These are phyloP conservation scores for Catenaria anguillulae DNA, from an alignment of 371 early-diverging fungal genomes.

Conservation along the genomic window DNA sequence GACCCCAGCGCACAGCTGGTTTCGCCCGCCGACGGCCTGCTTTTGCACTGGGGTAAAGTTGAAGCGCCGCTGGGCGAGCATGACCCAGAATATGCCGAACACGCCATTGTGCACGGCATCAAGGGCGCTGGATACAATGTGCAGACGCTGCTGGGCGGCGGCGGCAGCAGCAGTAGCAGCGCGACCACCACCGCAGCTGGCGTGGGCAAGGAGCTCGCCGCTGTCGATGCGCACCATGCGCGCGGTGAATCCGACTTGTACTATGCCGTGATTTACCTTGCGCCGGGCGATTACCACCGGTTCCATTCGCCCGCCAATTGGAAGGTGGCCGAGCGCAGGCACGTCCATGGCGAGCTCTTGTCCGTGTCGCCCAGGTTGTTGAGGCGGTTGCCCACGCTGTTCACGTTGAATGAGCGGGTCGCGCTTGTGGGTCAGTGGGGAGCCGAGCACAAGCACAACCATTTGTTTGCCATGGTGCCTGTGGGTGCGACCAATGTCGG, in stretches of 20 bases:
- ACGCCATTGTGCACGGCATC: constrained; percentile 61
- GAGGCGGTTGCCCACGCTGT: constrained; percentile 61
- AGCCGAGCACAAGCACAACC: not conserved
- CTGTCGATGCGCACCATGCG: not conserved
- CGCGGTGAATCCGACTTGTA: constrained; percentile 27
- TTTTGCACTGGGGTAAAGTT: constrained; percentile 77
- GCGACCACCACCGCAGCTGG: constrained; percentile 9
- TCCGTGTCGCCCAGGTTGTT: constrained; percentile 86
- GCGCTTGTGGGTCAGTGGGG: constrained; percentile 80
- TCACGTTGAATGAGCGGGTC: constrained; percentile 91
- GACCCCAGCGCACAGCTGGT: constrained; percentile 25
- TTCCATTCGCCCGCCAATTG: constrained; percentile 95
- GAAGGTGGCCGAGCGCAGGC: constrained; percentile 68
- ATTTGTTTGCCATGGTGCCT: constrained; percentile 87
- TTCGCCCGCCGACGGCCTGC: constrained; percentile 77
- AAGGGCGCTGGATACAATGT: constrained; percentile 83
- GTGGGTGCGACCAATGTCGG: constrained; percentile 98
- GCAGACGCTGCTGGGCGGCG: constrained; percentile 63
- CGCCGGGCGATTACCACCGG: constrained; percentile 95
- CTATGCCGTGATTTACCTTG: constrained; percentile 83
- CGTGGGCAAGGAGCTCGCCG: constrained; percentile 11
- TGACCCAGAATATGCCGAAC: not conserved
- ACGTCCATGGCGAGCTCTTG: constrained; percentile 85
- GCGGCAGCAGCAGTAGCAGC: too few species aligned
- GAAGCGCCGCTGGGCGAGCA: constrained; percentile 19